phyloP scores from a whole-genome alignment of 306 rosid species.

The Quercus bicolor region DNA sequence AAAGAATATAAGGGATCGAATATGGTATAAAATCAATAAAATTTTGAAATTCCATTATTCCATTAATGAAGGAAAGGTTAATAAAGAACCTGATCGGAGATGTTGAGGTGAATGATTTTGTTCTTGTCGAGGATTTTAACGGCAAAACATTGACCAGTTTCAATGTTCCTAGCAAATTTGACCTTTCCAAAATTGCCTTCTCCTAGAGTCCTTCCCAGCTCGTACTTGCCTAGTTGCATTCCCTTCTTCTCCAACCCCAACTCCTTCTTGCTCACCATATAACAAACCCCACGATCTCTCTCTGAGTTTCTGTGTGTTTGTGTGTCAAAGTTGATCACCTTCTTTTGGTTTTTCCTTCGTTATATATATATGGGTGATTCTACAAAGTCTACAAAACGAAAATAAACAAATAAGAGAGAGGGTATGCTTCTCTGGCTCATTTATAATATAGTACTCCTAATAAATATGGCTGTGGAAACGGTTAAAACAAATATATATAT shows the following conservation, averaged over 20 bases:
- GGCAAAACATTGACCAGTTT: slow-evolving; percentile 57
- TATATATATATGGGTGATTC: no score
- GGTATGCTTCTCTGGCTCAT: no score
- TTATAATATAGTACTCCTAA: no score
- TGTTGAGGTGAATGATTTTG: slow-evolving; percentile 51
- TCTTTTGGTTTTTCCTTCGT: no score
- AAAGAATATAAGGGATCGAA: no score
- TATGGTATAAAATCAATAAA: no score
- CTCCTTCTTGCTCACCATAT: slow-evolving; percentile 16
- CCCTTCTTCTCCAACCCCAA: slow-evolving; percentile 16
- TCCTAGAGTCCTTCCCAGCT: slow-evolving; percentile 71
- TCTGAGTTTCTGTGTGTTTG: no score
- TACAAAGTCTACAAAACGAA: no score
- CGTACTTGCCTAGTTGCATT: slow-evolving; percentile 71
- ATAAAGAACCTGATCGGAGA: slow-evolving; percentile 60
- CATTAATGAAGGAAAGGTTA: background rate
- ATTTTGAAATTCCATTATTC: background rate
- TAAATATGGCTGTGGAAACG: no score
- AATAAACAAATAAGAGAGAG: no score
- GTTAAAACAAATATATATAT: no score
- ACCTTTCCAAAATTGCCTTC: slow-evolving; percentile 95
- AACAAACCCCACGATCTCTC: background rate
- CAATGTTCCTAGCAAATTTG: slow-evolving; percentile 56
- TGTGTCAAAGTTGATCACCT: no score
- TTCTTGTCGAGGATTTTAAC: slow-evolving; percentile 76